Base-by-base conservation (phyloP, 176 grass and related monocot genomes). In the Aechmea fasciata region DNA sequence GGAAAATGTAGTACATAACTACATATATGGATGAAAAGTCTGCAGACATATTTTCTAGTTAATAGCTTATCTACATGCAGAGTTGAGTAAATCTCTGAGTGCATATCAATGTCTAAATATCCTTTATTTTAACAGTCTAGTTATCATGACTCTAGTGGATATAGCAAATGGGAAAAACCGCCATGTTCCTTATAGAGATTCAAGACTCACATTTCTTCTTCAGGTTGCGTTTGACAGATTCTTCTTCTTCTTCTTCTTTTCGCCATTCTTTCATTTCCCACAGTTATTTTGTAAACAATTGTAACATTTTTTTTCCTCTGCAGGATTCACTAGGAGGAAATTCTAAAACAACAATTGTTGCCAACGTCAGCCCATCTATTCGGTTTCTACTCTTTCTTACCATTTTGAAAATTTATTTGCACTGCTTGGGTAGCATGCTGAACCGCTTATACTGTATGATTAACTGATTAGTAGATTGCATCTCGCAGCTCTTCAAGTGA, bases 171-270 rank as follows among this genome's bases (percentile, higher is more conserved):
- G 92, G 65, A 96, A 82, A 81, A 86, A 52, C 52, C 83, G 92
- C 15, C 92, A 96, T 83, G 88, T 96, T 18, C 88, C 92, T 2
- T 96, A 96, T 70, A 91, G 92, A 77, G 92, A 96, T 81, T 96
- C 92, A 71, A 91, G 81, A 68, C 92, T 96, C 69, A 96, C 92
- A 25, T 96, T 96, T 84, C 88, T 96, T 52, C 92, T 96, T 63
- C 92, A 96, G 85, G 92, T 96, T 51, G 63, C 65, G 67, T 79
- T 63, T 51, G 13, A 69, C 10, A 74, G 72, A 62, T 28, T 78
- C 2, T 29, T 52, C n/a, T 11, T 51, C 62, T 51, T 71, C 22
- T 23, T 23, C 22, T 51, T 26, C 50, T 15, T 47, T 13, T 48
- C 47, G 65, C 65, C 57, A 48, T 15, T 15, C 15, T 51, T 12